Conservation (phyloP, 2,329 filamentous ascomycete species). For the Fonsecaea nubica region DNA sequence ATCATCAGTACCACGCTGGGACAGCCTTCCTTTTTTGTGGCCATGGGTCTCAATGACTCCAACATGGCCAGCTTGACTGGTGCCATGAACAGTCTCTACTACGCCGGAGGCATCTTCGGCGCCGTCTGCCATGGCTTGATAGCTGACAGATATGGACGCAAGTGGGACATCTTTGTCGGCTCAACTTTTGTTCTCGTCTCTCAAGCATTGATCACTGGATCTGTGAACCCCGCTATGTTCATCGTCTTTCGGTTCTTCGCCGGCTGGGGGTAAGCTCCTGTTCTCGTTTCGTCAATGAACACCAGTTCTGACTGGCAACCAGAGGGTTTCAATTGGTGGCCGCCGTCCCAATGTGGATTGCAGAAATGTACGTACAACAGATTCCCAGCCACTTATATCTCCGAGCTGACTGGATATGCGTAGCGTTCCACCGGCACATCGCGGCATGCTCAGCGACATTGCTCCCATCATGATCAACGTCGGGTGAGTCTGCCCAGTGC, state of each 20-base stretch:
- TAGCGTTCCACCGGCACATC: constrained; percentile 65
- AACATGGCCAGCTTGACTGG: constrained; percentile 5
- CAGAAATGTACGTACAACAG: constrained; percentile 65
- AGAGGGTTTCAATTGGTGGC: constrained; percentile 4
- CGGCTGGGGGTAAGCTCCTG: constrained; percentile 22
- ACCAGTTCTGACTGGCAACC: not conserved
- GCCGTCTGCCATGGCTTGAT: not conserved
- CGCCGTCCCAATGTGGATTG: constrained; percentile 58
- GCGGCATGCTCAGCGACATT: constrained; percentile 10
- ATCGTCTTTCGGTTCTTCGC: constrained; percentile 26
- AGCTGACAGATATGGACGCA: constrained; percentile 11
- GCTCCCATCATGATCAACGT: constrained; percentile 55
- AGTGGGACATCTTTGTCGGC: not conserved
- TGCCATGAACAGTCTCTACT: constrained; percentile 9
- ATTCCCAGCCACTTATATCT: too few species aligned
- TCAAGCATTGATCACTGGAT: constrained; percentile 13
- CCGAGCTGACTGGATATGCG: too few species aligned
- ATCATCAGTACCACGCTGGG: constrained; percentile 38
- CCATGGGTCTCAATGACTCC: constrained; percentile 9
- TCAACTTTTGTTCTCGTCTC: constrained; percentile 3
- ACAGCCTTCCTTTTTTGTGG: constrained; percentile 53
- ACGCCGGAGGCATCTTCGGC: constrained; percentile 21
- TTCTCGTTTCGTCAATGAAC: not conserved
- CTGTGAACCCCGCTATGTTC: constrained; percentile 18
- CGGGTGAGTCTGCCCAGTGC: constrained; percentile 36